phyloP scores from a whole-genome alignment of 139 green algal genomes.

The Astrephomene gubernaculifera region DNA sequence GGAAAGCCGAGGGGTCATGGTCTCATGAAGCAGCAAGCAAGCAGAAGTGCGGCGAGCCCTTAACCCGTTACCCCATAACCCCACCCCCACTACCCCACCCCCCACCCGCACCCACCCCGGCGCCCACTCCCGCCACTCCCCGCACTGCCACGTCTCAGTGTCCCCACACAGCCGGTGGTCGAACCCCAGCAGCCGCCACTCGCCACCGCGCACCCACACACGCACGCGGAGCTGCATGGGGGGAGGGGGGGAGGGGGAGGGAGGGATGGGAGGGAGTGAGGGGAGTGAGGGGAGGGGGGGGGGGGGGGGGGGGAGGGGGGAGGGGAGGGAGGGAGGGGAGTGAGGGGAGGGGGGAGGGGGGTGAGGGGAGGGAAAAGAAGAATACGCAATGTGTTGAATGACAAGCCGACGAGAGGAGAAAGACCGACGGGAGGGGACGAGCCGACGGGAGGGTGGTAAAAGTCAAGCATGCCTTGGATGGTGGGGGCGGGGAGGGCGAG shows the following conservation, averaged over 20 bases:
- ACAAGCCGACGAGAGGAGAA: too few relatives aligned
- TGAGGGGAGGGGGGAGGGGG: neutral
- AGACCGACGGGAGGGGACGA: too few relatives aligned
- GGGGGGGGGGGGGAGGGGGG: neutral
- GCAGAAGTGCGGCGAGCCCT: too few relatives aligned
- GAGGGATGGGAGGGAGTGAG: too few relatives aligned
- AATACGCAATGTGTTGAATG: neutral
- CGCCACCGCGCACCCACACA: constrained; percentile 39
- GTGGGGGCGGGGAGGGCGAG: too few relatives aligned
- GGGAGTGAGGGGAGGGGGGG: neutral
- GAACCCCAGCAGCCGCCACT: constrained; percentile 49
- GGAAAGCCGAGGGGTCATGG: too few relatives aligned
- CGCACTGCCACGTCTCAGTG: constrained; percentile 48
- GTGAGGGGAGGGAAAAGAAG: neutral
- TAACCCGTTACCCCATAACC: too few relatives aligned
- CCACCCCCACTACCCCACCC: neutral
- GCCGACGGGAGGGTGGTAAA: too few relatives aligned
- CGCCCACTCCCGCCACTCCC: constrained; percentile 36
- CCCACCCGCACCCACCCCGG: neutral
- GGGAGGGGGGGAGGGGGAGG: neutral
- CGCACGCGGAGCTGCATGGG: constrained; percentile 42
- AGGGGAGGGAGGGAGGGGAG: neutral
- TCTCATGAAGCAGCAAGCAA: too few relatives aligned
- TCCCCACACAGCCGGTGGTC: constrained; percentile 54
- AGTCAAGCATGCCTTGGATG: too few relatives aligned